Evolutionary conservation across 2,329 filamentous ascomycete genomes (phyloP).

Genomic region (Aotearoamyces nothofagi): DNA sequence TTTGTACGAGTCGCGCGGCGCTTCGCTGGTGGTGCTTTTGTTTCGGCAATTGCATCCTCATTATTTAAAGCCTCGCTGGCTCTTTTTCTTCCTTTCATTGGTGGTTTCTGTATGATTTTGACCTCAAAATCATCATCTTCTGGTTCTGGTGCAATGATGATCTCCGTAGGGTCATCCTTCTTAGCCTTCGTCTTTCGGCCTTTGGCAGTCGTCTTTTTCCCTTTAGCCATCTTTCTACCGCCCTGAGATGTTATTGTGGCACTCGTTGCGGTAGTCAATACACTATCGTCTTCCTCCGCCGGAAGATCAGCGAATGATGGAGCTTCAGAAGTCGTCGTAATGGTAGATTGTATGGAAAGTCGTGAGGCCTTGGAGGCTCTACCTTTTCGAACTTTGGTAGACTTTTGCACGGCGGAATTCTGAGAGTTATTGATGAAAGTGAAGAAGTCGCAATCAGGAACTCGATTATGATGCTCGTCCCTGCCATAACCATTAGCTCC

Average conservation of each 20-base stretch:
- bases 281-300: constrained; percentile 38
- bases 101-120: constrained; percentile 9
- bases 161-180: constrained; percentile 37
- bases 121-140: constrained; percentile 18
- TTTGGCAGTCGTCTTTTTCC: constrained; percentile 39
- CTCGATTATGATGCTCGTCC: constrained; percentile 73
- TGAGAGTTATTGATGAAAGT: constrained; percentile 41
- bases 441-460: constrained; percentile 74
- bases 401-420: constrained; percentile 34
- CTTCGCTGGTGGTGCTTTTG: constrained; percentile 21
- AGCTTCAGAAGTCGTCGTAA: constrained; percentile 33
- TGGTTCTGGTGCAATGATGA: constrained; percentile 20
- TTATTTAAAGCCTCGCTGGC: constrained; percentile 36
- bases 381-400: constrained; percentile 35
- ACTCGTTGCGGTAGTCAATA: constrained; percentile 42
- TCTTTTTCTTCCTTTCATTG: constrained; percentile 40
- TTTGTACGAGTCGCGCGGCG: constrained; percentile 20
- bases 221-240: constrained; percentile 31
- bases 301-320: constrained; percentile 25
- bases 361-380: constrained; percentile 56
- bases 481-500: constrained; percentile 27
- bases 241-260: constrained; percentile 41
- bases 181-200: constrained; percentile 30
- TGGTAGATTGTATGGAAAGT: constrained; percentile 40
- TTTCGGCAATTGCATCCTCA: constrained; percentile 4